Evolutionary conservation across 1,139 yeast species (phyloP).

Genomic region (Candida frijolesensis): DNA sequence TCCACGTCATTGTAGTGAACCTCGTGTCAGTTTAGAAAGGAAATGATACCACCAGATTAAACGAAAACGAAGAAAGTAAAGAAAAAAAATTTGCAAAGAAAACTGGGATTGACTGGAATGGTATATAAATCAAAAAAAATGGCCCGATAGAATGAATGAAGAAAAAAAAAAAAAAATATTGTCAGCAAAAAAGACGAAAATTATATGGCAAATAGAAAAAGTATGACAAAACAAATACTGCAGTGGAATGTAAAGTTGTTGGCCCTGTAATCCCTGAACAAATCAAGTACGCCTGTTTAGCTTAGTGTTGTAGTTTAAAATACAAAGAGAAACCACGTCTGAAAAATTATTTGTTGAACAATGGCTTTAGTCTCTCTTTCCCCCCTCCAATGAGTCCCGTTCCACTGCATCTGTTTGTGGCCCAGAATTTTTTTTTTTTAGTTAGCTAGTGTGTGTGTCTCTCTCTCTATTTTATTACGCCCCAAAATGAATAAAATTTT

Average conservation of each 20-base stretch:
- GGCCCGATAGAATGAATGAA: not conserved
- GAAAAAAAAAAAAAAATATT: not conserved
- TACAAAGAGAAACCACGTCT: not conserved
- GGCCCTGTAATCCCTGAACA: too few species aligned
- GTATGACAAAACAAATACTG: too few species aligned
- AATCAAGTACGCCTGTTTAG: too few species aligned
- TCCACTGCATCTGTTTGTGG: not conserved
- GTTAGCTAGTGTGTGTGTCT: too few species aligned
- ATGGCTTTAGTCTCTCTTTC: not conserved
- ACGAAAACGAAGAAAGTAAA: not conserved
- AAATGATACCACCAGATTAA: not conserved
- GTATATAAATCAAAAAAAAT: not conserved
- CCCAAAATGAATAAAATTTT: not conserved
- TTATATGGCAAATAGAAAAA: not conserved
- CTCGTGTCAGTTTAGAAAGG: not conserved
- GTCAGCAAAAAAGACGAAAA: not conserved
- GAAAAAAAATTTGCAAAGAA: not conserved
- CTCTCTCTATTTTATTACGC: too few species aligned
- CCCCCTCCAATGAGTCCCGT: not conserved
- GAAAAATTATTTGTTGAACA: not conserved
- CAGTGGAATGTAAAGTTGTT: too few species aligned
- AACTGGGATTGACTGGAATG: not conserved
- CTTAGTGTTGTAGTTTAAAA: too few species aligned
- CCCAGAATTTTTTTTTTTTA: not conserved
- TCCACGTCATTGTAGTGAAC: constrained; percentile 28